phyloP scores from a whole-genome alignment of 2,329 filamentous ascomycete species.

The Beauveria sp. region DNA sequence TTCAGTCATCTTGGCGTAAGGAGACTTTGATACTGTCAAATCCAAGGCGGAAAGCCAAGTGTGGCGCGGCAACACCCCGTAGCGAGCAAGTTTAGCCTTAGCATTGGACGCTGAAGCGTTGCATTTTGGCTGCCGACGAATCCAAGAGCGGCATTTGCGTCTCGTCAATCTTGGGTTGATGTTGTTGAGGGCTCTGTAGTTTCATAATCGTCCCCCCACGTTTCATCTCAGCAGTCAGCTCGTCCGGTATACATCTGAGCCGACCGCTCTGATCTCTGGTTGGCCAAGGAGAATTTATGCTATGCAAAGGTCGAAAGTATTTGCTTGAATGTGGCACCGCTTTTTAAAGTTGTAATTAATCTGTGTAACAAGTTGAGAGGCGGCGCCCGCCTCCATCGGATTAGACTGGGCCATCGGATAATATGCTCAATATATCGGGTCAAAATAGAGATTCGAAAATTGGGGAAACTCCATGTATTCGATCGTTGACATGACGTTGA shows the following conservation, averaged over 20 bases:
- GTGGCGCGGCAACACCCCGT: background rate
- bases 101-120: background rate
- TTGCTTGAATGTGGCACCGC: background rate
- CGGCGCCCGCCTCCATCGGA: background rate
- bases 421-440: background rate
- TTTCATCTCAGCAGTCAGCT: slow-evolving; percentile 17
- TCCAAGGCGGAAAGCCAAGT: background rate
- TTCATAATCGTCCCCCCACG: slow-evolving; percentile 7
- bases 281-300: background rate
- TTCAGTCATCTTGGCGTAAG: slow-evolving; percentile 4
- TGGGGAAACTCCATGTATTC: background rate
- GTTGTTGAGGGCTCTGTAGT: background rate
- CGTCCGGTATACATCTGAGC: slow-evolving; percentile 14
- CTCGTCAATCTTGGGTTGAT: background rate
- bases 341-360: slow-evolving; percentile 4
- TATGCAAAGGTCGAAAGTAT: slow-evolving; percentile 1
- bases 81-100: background rate
- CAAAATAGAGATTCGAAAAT: background rate
- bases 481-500: background rate
- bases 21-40: background rate
- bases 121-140: background rate
- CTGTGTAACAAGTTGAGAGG: background rate
- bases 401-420: slow-evolving; percentile 4
- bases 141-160: background rate
- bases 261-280: slow-evolving; percentile 3